Evolutionary conservation across 1,284 basidiomycete genomes (phyloP).

Genomic region (Irpex sp.): DNA sequence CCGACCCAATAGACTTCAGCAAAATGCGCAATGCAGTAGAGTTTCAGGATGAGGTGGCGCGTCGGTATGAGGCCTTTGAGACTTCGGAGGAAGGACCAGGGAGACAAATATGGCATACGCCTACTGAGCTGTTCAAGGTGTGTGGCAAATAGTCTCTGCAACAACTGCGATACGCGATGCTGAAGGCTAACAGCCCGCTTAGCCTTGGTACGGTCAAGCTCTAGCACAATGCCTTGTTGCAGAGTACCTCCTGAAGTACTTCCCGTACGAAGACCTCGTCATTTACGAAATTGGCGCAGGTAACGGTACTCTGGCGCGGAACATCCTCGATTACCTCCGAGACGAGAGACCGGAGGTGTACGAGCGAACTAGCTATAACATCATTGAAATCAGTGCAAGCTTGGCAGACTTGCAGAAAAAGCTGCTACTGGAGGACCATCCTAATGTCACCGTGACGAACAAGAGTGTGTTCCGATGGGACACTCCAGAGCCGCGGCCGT

Average conservation of each 20-base stretch:
- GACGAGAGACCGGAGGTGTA: conserved; percentile 88
- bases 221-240: conserved; percentile 86
- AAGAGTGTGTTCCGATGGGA: conserved; percentile 90
- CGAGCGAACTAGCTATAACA: conserved; percentile 84
- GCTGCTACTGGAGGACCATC: conserved; percentile 52
- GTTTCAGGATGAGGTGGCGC: conserved; percentile 81
- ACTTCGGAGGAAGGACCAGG: conserved; percentile 70
- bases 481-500: conserved; percentile 73
- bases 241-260: conserved; percentile 92
- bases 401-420: conserved; percentile 73
- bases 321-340: conserved; percentile 82
- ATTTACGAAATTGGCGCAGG: conserved; percentile 98
- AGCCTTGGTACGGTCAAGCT: conserved; percentile 95
- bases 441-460: conserved; percentile 72
- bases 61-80: conserved; percentile 71
- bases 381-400: conserved; percentile 89
- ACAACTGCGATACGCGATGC: not conserved
- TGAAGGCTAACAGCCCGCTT: conserved; percentile 15
- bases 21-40: conserved; percentile 65
- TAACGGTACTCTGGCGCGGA: conserved; percentile 90
- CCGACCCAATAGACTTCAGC: conserved; percentile 73
- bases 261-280: conserved; percentile 92
- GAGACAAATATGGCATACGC: conserved; percentile 97
- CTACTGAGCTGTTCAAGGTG: conserved; percentile 97
- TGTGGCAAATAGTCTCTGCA: conserved; percentile 20